phyloP scores from a whole-genome alignment of 345 rosid species.

The Salix viminalis region DNA sequence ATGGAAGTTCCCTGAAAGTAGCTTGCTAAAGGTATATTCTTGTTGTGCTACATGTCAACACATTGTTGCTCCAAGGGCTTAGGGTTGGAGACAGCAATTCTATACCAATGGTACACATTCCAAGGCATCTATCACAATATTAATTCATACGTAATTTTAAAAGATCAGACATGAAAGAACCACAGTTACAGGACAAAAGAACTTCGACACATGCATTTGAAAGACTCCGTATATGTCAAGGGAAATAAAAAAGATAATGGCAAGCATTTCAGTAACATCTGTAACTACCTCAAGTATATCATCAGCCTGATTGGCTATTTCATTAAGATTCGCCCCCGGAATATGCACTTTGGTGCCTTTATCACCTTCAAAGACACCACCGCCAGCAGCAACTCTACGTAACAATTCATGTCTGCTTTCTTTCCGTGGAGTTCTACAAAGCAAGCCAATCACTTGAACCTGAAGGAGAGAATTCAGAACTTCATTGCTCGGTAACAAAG shows the following conservation, averaged over 20 bases:
- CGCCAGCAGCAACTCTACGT: constrained; percentile 92
- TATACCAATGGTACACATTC: too few relatives aligned
- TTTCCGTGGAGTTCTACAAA: constrained; percentile 81
- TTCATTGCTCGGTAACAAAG: not conserved
- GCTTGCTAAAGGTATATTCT: too few relatives aligned
- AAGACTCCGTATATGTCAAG: not conserved
- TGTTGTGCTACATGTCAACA: too few relatives aligned
- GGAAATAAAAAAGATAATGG: not conserved
- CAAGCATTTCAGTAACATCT: constrained; percentile 31
- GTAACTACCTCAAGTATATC: constrained; percentile 74
- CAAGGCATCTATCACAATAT: too few relatives aligned
- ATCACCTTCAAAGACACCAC: constrained; percentile 73
- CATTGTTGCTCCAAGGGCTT: too few relatives aligned
- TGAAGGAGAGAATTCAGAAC: constrained; percentile 15
- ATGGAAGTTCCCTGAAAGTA: too few relatives aligned
- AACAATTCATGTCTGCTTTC: constrained; percentile 85
- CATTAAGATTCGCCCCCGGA: constrained; percentile 83
- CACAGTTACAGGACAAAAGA: too few relatives aligned
- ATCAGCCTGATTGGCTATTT: constrained; percentile 91
- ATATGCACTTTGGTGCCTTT: constrained; percentile 78
- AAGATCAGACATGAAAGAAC: too few relatives aligned
- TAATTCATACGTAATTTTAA: too few relatives aligned
- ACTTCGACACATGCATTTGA: too few relatives aligned
- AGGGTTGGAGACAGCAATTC: too few relatives aligned
- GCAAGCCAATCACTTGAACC: constrained; percentile 95